Conservation (phyloP, 768 basidiomycete genomes). For the Wakefieldia striispora region DNA sequence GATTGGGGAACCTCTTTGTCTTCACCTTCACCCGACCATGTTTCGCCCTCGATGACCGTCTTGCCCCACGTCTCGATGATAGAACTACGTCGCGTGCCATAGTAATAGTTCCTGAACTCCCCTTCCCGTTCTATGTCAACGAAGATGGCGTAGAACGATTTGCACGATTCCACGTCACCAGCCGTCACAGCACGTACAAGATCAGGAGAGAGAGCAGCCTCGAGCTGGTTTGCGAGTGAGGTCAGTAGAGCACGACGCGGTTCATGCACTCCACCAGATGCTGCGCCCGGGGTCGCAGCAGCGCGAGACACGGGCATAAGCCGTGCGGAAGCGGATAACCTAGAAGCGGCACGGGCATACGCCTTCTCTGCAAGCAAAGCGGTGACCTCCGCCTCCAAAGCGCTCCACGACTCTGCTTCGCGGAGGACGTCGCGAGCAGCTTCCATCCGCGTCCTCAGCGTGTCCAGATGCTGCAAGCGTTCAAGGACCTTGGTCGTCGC, state of each 20-base stretch:
- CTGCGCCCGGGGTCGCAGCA: slow-evolving; percentile 45
- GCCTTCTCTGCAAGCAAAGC: slow-evolving; percentile 74
- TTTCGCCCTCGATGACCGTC: slow-evolving; percentile 41
- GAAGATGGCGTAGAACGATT: slow-evolving; percentile 83
- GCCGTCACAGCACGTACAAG: slow-evolving; percentile 83
- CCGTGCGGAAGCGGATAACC: slow-evolving; percentile 84
- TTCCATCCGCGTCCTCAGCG: slow-evolving; percentile 84
- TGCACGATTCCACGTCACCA: slow-evolving; percentile 71
- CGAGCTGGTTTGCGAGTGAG: slow-evolving; percentile 92
- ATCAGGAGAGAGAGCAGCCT: slow-evolving; percentile 87
- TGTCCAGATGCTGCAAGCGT: slow-evolving; percentile 77
- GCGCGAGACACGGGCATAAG: slow-evolving; percentile 93
- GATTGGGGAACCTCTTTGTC: slow-evolving; percentile 49
- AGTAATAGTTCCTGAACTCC: slow-evolving; percentile 94
- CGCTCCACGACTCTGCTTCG: slow-evolving; percentile 97
- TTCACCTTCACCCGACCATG: slow-evolving; percentile 6
- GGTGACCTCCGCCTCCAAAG: slow-evolving; percentile 89
- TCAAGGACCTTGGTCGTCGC: slow-evolving; percentile 70
- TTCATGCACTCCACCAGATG: slow-evolving; percentile 52
- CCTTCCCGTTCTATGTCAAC: slow-evolving; percentile 86
- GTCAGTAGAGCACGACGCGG: slow-evolving; percentile 81
- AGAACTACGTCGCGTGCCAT: slow-evolving; percentile 69
- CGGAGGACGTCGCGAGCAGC: slow-evolving; percentile 83
- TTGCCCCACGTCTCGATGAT: slow-evolving; percentile 71
- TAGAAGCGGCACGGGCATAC: slow-evolving; percentile 88